Base-by-base conservation (phyloP, 345 rosid species). In the Euclidium syriacum region DNA sequence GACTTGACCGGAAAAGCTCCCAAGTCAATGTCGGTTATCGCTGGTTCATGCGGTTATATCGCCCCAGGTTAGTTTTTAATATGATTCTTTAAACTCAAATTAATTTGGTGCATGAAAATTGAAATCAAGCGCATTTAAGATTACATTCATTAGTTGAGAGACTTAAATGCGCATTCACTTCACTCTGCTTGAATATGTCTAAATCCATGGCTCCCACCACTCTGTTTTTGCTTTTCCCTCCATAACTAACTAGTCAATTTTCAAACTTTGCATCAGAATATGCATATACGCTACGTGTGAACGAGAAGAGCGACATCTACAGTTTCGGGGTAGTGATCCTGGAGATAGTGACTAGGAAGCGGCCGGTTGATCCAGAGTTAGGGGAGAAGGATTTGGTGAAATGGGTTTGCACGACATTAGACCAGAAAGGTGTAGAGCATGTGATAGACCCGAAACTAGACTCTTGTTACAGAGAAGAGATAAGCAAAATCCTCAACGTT, bases 281-380 rank as follows among this genome's bases (percentile, higher is more conserved):
- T 60, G 99, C 97, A 2, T 95, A 95, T 77, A 95, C 99, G 1
- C 87, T 95, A 10, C 73, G 95, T 23, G 99, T 95, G 75, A 90
- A 87, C n/a, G 99, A 95, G 81, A 95, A 95, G 85, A 90, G 99
- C 18, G 99, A 95, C 76, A 88, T 82, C 60, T 95, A 88, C 88
- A 95, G 99, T 71, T 95, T 95, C 1, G 99, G 99, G 0, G 97
- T 95, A 15, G 97, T 95, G 11, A 81, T 90, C 17, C 87, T 95
- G 1, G 99, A 95, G 80, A 72, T 90, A 69, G 92, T 95, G 17
- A 90, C 96, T 0, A 88, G 99, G 34, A 87, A 81, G 58, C 91
- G 63, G 1, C 96, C 97, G 0, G 73, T 80, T 17, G 97, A 85
- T 73, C 88, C 97, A 0, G 99, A 90, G 62, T 73, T 73, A 1